Conservation (phyloP, 106 monocot genomes). For the Alisma plantagoaquatica region DNA sequence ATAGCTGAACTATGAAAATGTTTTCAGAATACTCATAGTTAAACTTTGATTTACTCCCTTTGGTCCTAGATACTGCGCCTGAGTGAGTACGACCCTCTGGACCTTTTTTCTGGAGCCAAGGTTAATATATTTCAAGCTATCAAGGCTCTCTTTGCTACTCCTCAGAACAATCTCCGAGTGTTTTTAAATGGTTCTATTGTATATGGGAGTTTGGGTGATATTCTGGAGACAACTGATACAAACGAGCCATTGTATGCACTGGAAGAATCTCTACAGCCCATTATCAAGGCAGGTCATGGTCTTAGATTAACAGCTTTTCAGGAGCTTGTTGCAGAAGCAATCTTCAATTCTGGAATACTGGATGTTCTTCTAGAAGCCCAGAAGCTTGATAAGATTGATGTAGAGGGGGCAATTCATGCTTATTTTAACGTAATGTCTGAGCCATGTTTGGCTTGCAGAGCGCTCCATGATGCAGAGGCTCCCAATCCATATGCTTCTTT, state of each 20-base stretch:
- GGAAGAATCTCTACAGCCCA: conserved; percentile 23
- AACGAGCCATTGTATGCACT: conserved; percentile 14
- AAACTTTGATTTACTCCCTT: too few relatives aligned
- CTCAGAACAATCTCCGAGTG: conserved; percentile 75
- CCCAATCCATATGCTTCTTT: conserved; percentile 30
- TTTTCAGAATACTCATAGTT: too few relatives aligned
- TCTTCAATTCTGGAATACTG: conserved; percentile 39
- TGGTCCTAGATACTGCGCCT: conserved; percentile 63
- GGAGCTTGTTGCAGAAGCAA: conserved; percentile 58
- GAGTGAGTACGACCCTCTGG: conserved; percentile 84
- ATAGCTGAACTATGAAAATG: too few relatives aligned
- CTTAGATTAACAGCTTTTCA: conserved; percentile 35
- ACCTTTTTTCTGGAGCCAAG: conserved; percentile 77
- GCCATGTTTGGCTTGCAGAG: conserved; percentile 60
- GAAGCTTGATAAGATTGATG: conserved; percentile 72
- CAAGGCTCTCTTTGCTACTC: conserved; percentile 44
- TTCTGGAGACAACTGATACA: conserved; percentile 15
- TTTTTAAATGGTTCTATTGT: conserved; percentile 69
- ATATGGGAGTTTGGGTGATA: conserved; percentile 68
- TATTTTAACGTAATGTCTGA: conserved; percentile 67
- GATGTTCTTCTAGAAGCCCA: conserved; percentile 52
- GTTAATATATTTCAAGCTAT: conserved; percentile 61
- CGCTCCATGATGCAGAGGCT: conserved; percentile 20
- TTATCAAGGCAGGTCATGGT: conserved; percentile 17
- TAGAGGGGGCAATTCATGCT: conserved; percentile 84